Base-by-base conservation (phyloP, 1,284 basidiomycete genomes). In the Hemileia vastatrix region DNA sequence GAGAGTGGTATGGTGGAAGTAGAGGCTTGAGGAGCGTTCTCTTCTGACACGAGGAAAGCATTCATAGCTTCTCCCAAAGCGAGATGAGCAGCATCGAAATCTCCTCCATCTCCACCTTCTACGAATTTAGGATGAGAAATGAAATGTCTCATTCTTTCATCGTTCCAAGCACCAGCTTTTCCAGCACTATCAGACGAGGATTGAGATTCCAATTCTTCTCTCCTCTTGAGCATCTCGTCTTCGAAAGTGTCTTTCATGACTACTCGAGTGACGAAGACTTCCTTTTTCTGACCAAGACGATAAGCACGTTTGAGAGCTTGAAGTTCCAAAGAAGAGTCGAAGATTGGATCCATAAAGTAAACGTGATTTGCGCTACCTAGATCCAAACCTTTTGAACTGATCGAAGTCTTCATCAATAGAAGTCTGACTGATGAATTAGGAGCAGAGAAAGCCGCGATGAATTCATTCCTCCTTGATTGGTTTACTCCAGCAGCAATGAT, bases 231-330 rank as follows among this genome's bases (percentile, higher is more conserved):
- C 15, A 55, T 19, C 15, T 55, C 54, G 19, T 55, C 23, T 33
- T 55, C 54, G 33, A 55, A 55, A 19, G 54, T 43, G 32, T 45
- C 54, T 32, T 24, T 18, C 54, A 55, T 55, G 13, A 55, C 54
- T 15, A 55, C 23, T 13, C 40, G 40, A 5, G 24, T 11, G 31
- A 55, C 54, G 32, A 44, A 45, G 31, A 55, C 54, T 31, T 32
- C 27, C 18, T 32, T 55, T n/a, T 40, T 32, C 18, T 55, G 54
- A 5, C 54, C 54, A 13, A 55, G 3, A 1, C 54, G 24, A 36
- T 55, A 45, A 13, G 32, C 23, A 6, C 54, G 9, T 31, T 55
- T 55, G 54, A 55, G 23, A 23, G 54, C 54, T 24, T 55, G 54
- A 8, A 55, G 24, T 24, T 55, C 54, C 19, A 27, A 19, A 55